Percentiles rank a stretch among this genome's conserved stretches.
Conservation (phyloP, 1,139 yeast species). For the Yamadazyma mexicana region DNA sequence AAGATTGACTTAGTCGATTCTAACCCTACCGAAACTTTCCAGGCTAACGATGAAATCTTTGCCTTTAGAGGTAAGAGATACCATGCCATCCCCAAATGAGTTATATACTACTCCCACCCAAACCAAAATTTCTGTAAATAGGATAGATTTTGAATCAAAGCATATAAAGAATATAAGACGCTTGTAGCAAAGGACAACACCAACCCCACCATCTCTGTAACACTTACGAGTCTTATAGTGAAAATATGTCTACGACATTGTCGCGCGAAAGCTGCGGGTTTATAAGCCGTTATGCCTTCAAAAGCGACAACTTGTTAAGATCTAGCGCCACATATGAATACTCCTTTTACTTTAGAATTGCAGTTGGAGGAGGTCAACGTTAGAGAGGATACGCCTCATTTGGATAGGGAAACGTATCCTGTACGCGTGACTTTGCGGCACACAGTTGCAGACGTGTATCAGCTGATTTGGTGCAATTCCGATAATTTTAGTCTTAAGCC, state of each 20-base stretch:
- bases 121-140: slow-evolving; percentile 6
- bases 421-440: slow-evolving; percentile 24
- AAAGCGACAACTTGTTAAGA: too few relatives aligned
- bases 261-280: too few relatives aligned
- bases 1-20: slow-evolving; percentile 92
- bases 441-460: slow-evolving; percentile 22
- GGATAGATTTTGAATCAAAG: not conserved
- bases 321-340: too few relatives aligned
- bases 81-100: slow-evolving; percentile 63
- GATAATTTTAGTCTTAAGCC: slow-evolving; percentile 25
- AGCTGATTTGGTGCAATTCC: slow-evolving; percentile 32
- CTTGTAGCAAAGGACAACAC: too few relatives aligned
- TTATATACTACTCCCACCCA: not conserved
- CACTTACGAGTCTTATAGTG: too few relatives aligned
- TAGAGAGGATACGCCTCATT: slow-evolving; percentile 5
- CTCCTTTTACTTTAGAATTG: slow-evolving; percentile 22
- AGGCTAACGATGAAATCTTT: slow-evolving; percentile 83
- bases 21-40: slow-evolving; percentile 90
- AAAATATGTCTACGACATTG: too few relatives aligned
- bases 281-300: too few relatives aligned
- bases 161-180: not conserved
- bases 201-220: too few relatives aligned
- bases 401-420: slow-evolving; percentile 11
- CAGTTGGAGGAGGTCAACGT: slow-evolving; percentile 17
- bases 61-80: slow-evolving; percentile 96